These are phyloP conservation scores for Candida anglica DNA, from an alignment of 805 yeast species.

Conservation along the genomic window DNA sequence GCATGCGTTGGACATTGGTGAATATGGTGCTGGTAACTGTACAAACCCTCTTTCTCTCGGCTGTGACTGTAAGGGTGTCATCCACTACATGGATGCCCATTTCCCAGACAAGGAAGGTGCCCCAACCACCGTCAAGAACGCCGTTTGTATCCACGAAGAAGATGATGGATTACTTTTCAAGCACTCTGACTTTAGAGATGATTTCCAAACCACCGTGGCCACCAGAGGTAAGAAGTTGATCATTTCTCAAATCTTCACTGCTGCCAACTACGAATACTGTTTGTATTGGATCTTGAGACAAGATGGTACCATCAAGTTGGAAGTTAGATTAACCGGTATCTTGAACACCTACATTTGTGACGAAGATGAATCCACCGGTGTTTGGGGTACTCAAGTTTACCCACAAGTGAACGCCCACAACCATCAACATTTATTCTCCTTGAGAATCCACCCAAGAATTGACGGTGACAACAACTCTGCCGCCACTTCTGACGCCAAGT, in stretches of 20 bases:
- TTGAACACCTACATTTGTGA: slow-evolving; percentile 67
- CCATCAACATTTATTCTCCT: slow-evolving; percentile 79
- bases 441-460: slow-evolving; percentile 75
- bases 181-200: slow-evolving; percentile 83
- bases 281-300: slow-evolving; percentile 80
- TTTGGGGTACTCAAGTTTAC: slow-evolving; percentile 79
- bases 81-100: slow-evolving; percentile 79
- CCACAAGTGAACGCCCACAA: slow-evolving; percentile 82
- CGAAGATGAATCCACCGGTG: slow-evolving; percentile 63
- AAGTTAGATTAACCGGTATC: slow-evolving; percentile 77
- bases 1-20: slow-evolving; percentile 85
- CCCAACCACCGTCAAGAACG: slow-evolving; percentile 68
- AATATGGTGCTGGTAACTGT: slow-evolving; percentile 84
- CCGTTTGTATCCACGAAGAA: slow-evolving; percentile 82
- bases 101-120: slow-evolving; percentile 66
- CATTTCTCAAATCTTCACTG: slow-evolving; percentile 79
- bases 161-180: slow-evolving; percentile 77
- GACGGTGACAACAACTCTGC: slow-evolving; percentile 80
- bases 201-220: slow-evolving; percentile 67
- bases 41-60: slow-evolving; percentile 76
- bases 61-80: slow-evolving; percentile 84
- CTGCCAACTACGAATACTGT: slow-evolving; percentile 84
- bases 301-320: slow-evolving; percentile 79
- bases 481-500: slow-evolving; percentile 59
- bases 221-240: slow-evolving; percentile 73